Evolutionary conservation across 108 stramenopile species (phyloP).

Genomic region (Pseudonitzschia pungens): DNA sequence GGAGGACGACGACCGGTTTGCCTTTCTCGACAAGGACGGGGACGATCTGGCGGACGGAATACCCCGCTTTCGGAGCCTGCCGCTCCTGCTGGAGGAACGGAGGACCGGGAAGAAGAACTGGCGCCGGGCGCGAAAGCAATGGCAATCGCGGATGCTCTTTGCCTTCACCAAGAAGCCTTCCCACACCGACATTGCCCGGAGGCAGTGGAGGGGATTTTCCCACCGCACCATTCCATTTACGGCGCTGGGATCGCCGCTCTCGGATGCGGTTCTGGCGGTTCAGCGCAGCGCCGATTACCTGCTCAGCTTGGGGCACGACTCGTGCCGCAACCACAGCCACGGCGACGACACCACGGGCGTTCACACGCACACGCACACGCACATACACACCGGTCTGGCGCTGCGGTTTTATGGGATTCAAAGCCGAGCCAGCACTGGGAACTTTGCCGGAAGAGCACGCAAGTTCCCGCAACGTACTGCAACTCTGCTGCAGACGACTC

Average conservation of each 20-base stretch:
- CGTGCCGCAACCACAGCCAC: not conserved
- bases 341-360: too few relatives aligned
- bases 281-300: constrained; percentile 38
- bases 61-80: not conserved
- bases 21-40: constrained; percentile 33
- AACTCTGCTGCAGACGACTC: constrained; percentile 26
- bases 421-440: constrained; percentile 2
- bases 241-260: constrained; percentile 29
- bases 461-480: too few relatives aligned
- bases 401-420: constrained; percentile 36
- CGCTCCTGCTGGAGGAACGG: constrained; percentile 21
- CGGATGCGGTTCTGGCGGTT: constrained; percentile 43
- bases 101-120: not conserved
- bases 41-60: constrained; percentile 18
- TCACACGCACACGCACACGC: too few relatives aligned
- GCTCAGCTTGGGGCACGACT: constrained; percentile 29
- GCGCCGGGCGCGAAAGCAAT: not conserved
- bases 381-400: constrained; percentile 20
- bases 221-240: constrained; percentile 37
- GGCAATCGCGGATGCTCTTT: constrained; percentile 23
- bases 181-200: not conserved
- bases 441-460: too few relatives aligned
- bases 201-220: constrained; percentile 32
- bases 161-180: constrained; percentile 22
- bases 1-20: constrained; percentile 22